Conservation (phyloP, 192 early-diverging fungal genomes). For the Linnemannia zychae region DNA sequence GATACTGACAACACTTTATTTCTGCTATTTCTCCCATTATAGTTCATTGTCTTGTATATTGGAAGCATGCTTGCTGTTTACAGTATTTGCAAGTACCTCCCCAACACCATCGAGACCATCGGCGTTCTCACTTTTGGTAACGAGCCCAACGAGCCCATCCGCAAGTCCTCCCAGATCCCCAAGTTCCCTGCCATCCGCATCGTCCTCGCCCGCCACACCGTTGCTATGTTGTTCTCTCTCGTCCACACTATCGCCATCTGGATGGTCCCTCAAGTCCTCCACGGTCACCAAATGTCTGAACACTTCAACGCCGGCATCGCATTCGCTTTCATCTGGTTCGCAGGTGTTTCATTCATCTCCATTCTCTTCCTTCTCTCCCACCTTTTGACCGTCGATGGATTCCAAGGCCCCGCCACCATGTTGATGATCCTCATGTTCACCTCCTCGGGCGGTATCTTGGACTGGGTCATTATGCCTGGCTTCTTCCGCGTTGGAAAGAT, state of each 20-base stretch:
- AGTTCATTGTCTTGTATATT: conserved; percentile 54
- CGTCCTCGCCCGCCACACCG: conserved; percentile 32
- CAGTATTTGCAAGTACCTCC: conserved; percentile 51
- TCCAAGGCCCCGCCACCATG: conserved; percentile 46
- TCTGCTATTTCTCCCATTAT: not conserved
- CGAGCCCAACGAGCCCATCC: not conserved
- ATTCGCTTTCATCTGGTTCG: conserved; percentile 52
- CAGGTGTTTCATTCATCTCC: conserved; percentile 41
- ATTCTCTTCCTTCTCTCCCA: conserved; percentile 40
- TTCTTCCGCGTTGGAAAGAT: conserved; percentile 48
- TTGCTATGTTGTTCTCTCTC: conserved; percentile 40
- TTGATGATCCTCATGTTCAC: conserved; percentile 56
- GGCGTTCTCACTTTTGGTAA: conserved; percentile 47
- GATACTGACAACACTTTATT: not conserved
- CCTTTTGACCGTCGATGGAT: conserved; percentile 48
- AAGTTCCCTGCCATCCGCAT: conserved; percentile 55
- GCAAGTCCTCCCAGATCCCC: conserved; percentile 26
- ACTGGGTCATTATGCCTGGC: conserved; percentile 49
- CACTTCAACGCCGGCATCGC: conserved; percentile 47
- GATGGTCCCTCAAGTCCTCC: conserved; percentile 54
- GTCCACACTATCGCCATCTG: conserved; percentile 49
- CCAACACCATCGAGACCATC: conserved; percentile 52
- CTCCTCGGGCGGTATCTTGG: conserved; percentile 44
- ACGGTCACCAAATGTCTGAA: conserved; percentile 40
- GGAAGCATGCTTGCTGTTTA: conserved; percentile 48